Base-by-base conservation (phyloP, 352 stramenopile species). In the Globisporangium cederbergense region DNA sequence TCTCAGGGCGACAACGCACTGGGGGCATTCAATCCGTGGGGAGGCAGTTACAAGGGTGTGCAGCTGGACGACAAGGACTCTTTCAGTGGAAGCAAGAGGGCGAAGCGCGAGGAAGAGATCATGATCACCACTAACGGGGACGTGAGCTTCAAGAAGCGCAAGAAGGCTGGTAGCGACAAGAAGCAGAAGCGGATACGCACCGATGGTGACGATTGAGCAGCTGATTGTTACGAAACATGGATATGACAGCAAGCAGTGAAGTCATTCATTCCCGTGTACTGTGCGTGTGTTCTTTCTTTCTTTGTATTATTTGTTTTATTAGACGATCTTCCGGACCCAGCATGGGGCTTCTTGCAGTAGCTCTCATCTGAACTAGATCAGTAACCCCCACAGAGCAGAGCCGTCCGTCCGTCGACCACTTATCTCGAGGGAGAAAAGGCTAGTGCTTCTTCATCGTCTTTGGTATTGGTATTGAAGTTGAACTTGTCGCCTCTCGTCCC, bases 1-100 rank as follows among this genome's bases (percentile, higher is more conserved):
- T 60, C 68, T 1, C 81, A 91, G 66, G 81, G 79, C 36, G 84
- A 95, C 61, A 82, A 95, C 38, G 86, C 86, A 1, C 64, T 95
- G 1, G 84, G 81, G 3, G 86, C 86, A 22, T 95, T 86, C 65
- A 95, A 93, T 45, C 86, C 86, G 25, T 95, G 79, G 77, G 86
- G 86, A 46, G 86, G 86, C 18, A 91, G 66, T 60, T 95, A 95
- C 72, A 95, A 95, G 58, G 86, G 86, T 28, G 81, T 95, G 7
- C 74, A 90, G 18, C 52, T 95, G 3, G 79, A 91, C 13, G 36
- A 4, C 1, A 69, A 76, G 32, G 66, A 74, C 18, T 61, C 59
- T 4, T 54, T 57, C 55, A 51, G 13, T n/a, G 65, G 57, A 46
- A 58, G 9, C 16, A 55, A 62, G 70, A 36, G 66, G 18, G 20